These are phyloP conservation scores for Eurotiales sp. DNA, from an alignment of 2,329 filamentous ascomycete species.

Conservation along the genomic window DNA sequence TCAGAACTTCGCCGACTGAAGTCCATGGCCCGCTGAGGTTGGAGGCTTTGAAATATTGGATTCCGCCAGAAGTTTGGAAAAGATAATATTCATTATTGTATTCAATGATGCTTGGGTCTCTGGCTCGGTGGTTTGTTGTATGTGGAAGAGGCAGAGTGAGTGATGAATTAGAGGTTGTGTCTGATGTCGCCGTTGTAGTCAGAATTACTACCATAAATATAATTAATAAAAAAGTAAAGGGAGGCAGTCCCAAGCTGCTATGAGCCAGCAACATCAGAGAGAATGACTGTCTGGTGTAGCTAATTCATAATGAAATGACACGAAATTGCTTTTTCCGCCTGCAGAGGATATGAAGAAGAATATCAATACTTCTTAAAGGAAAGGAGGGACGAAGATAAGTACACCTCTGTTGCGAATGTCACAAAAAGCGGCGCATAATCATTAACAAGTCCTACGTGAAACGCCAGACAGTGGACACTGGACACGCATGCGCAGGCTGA, in stretches of 20 bases:
- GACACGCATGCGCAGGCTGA: too few relatives aligned
- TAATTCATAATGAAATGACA: background rate
- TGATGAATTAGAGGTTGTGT: background rate
- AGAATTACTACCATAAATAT: background rate
- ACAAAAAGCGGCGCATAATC: background rate
- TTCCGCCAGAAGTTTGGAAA: constrained; percentile 4
- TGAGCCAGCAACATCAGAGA: background rate
- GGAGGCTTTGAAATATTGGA: constrained; percentile 10
- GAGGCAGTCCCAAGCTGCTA: background rate
- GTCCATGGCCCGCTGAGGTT: constrained; percentile 12
- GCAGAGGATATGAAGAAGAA: too few relatives aligned
- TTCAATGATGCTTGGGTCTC: constrained; percentile 13
- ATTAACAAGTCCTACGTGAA: background rate
- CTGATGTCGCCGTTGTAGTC: background rate
- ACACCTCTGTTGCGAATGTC: background rate
- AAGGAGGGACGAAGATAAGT: background rate
- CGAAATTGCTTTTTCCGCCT: background rate
- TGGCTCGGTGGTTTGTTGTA: constrained; percentile 5
- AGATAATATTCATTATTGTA: constrained; percentile 14
- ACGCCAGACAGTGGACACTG: too few relatives aligned
- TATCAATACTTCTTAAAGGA: background rate
- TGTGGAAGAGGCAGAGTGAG: constrained; percentile 6
- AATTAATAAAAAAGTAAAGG: background rate
- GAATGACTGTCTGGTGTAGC: background rate
- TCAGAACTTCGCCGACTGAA: constrained; percentile 24